Evolutionary conservation across 257 asterid genomes (phyloP).

Genomic region (Leonotis leonurus): DNA sequence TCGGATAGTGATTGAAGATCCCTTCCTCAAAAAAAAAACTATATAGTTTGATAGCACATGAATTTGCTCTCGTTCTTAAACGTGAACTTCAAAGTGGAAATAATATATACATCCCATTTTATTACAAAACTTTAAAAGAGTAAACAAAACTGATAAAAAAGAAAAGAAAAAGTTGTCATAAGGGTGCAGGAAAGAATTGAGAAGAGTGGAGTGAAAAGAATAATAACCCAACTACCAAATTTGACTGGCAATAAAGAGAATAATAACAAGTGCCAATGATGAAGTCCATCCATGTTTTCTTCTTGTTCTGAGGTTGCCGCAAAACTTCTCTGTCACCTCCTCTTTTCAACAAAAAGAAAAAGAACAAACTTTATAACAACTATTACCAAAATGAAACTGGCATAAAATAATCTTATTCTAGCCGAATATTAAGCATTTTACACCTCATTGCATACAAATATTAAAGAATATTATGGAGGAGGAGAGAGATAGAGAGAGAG

Average conservation of each 20-base stretch:
- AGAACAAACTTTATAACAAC: neutral
- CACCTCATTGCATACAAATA: conserved; percentile 27
- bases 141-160: too few relatives aligned
- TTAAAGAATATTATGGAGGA: neutral
- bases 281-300: conserved; percentile 30
- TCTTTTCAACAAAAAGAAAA: too few relatives aligned
- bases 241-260: conserved; percentile 25
- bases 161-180: too few relatives aligned
- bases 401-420: neutral
- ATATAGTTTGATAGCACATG: too few relatives aligned
- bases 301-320: conserved; percentile 21
- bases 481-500: too few relatives aligned
- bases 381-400: neutral
- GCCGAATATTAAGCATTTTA: conserved; percentile 27
- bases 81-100: too few relatives aligned
- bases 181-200: neutral
- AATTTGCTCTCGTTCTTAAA: too few relatives aligned
- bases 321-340: conserved; percentile 26
- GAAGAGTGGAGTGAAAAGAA: too few relatives aligned
- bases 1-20: neutral
- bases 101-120: too few relatives aligned
- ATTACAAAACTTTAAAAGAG: too few relatives aligned
- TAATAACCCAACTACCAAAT: conserved; percentile 21
- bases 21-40: too few relatives aligned
- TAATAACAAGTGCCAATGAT: conserved; percentile 30